Base-by-base conservation (phyloP, 306 rosid species). In the Luffa aegyptiaca region DNA sequence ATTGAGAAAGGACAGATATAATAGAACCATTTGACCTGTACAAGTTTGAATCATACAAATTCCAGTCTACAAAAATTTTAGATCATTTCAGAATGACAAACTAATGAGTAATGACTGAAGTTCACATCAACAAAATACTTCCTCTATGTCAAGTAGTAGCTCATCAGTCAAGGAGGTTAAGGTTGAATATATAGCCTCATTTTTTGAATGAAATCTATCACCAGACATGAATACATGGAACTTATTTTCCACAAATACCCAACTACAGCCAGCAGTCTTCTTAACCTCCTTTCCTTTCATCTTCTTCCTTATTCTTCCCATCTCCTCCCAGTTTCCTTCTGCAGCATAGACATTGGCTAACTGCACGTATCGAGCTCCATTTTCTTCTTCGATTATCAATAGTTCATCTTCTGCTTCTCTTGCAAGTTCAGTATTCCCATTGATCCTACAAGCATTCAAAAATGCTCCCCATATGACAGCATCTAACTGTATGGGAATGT, bases 291-390 rank as follows among this genome's bases (percentile, higher is more conserved):
- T 87, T 45, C 86, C 90, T 86, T 90, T 93, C 96, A 93, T 93
- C 84, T 87, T 87, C 87, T 87, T 88, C 86, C 97, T 86, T 86
- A 93, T 86, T 85, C 91, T 89, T 79, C 92, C 91, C 95, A 89
- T 88, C 81, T 89, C 96, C 78, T 84, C 86, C 97, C 97, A 93
- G 57, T 87, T 86, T 59, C 92, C 96, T 44, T 84, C 89, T 52
- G 96, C 84, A 73, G 96, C 96, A 85, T 91, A 91, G 48, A 81
- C 86, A 82, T 93, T 93, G 61, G 92, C 96, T 87, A 93, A 75
- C 82, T 93, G 94, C 81, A 93, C 96, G 80, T 85, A 91, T 80
- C 94, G 83, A 84, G 95, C 89, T 44, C 86, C 92, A 10, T 80
- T 76, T 70, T 83, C 86, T 46, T 81, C 91, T 78, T 84, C 89